Evolutionary conservation across 768 basidiomycete genomes (phyloP), one percentile per base, ranked within the genome.

Genomic region (Chalciporus sphaerocephalus): DNA sequence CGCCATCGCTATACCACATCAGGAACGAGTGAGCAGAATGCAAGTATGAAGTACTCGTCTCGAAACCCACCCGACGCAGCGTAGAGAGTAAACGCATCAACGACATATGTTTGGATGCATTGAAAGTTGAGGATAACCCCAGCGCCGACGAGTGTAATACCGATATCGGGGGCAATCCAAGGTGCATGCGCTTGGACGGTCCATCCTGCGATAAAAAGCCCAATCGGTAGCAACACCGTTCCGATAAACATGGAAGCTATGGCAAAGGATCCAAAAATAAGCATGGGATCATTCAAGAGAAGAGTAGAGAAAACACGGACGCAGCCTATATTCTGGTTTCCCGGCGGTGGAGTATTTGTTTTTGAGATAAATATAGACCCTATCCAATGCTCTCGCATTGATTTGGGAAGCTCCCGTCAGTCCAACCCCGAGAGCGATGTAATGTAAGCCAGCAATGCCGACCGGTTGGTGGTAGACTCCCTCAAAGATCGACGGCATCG

Each of bases 81-180:
- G 52, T 86, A 71, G 2, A 84, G 62, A 0, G 82, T 77, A 58
- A 85, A 87, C 0, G 76, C 61, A 48, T 87, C 83, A 18, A 90
- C 74, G 38, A 87, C 64, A 40, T 88, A 90, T 1, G 79, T 78
- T 52, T 83, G 80, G 7, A 83, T 79, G 2, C 71, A 59, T 57
- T 85, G 80, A 64, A 84, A 83, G 46, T 69, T 67, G 9, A 84
- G 65, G 43, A 85, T 80, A 16, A 76, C 62, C 0, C 83, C 83
- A 0, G 68, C 74, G 10, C 81, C 83, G 17, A 85, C 61, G 9
- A 78, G 61, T 0, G 66, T 71, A 23, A 81, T 79, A 1, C 83
- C 83, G 20, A 88, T 71, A 51, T 87, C 84, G 2, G 79, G 74
- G 0, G 69, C 81, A 38, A 90, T 79, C 89, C 89, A 92, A 47